These are phyloP conservation scores for Starmerella sirachaensis DNA, from an alignment of 805 yeast genomes.

Conservation along the genomic window DNA sequence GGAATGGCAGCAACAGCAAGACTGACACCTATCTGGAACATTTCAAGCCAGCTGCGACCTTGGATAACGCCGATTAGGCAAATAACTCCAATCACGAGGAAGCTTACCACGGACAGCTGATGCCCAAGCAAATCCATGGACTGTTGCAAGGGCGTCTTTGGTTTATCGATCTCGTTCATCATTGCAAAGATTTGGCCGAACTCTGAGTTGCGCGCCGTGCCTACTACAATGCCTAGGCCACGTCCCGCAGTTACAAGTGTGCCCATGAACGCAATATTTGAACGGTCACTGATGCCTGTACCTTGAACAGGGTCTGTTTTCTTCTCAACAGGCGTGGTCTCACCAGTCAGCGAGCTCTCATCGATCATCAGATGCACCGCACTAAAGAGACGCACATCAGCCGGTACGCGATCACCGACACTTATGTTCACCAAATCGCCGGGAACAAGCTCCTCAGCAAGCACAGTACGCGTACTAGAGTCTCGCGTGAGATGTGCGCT, in stretches of 20 bases:
- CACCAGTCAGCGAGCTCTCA: constrained; percentile 93
- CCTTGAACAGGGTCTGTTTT: constrained; percentile 35
- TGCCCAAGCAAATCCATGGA: constrained; percentile 94
- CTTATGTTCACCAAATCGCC: constrained; percentile 86
- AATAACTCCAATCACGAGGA: constrained; percentile 79
- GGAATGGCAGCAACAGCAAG: constrained; percentile 99
- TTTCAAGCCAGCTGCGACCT: constrained; percentile 91
- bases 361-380: constrained; percentile 75
- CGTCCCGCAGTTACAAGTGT: constrained; percentile 93
- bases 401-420: constrained; percentile 94
- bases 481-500: constrained; percentile 82
- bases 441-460: constrained; percentile 83
- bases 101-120: constrained; percentile 74
- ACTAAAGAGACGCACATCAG: constrained; percentile 73
- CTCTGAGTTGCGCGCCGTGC: constrained; percentile 80
- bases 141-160: constrained; percentile 91
- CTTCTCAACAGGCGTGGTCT: constrained; percentile 76
- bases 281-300: constrained; percentile 36
- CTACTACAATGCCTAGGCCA: constrained; percentile 86
- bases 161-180: constrained; percentile 92
- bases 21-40: constrained; percentile 96
- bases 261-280: constrained; percentile 88
- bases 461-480: constrained; percentile 63
- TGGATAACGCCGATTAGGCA: constrained; percentile 81
- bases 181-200: constrained; percentile 90